These are phyloP conservation scores for Cucurbita ficifolia DNA, from an alignment of 306 rosid species.

Conservation along the genomic window DNA sequence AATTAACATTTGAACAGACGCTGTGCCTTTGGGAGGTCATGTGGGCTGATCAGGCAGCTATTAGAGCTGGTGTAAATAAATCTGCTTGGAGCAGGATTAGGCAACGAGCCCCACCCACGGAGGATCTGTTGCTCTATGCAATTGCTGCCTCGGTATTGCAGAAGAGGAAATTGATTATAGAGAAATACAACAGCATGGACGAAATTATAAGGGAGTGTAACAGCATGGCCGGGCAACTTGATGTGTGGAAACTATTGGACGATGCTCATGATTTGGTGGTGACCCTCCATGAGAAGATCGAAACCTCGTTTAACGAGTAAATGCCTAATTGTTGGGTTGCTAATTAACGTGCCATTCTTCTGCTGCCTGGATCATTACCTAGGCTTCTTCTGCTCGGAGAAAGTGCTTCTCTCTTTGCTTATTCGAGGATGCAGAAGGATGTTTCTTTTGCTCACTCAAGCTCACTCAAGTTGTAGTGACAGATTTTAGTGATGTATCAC, in stretches of 20 bases:
- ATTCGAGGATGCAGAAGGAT: not conserved
- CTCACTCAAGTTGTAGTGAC: not conserved
- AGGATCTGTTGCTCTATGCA: conserved; percentile 78
- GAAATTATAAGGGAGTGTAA: conserved; percentile 95
- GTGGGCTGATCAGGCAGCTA: conserved; percentile 99
- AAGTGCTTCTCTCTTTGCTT: not conserved
- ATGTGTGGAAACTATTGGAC: conserved; percentile 93
- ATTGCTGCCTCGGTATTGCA: conserved; percentile 93
- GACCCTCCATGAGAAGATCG: conserved; percentile 82
- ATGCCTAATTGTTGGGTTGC: not conserved
- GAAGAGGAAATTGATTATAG: conserved; percentile 78
- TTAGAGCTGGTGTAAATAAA: conserved; percentile 81
- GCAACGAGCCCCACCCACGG: conserved; percentile 96
- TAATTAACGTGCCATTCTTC: not conserved
- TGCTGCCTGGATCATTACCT: not conserved
- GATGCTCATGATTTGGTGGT: conserved; percentile 95
- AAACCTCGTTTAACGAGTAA: conserved; percentile 15
- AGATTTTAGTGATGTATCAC: not conserved
- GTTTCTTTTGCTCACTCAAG: conserved; percentile 5
- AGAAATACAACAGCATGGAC: conserved; percentile 96
- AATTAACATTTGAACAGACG: conserved; percentile 88
- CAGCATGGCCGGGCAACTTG: conserved; percentile 91
- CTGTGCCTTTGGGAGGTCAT: conserved; percentile 97
- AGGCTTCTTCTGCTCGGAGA: conserved; percentile 2
- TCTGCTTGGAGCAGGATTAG: conserved; percentile 94